Percentiles rank a stretch among this genome's conserved stretches.
Conservation (phyloP, 75 land plant genomes). For the Picea sitchensis region DNA sequence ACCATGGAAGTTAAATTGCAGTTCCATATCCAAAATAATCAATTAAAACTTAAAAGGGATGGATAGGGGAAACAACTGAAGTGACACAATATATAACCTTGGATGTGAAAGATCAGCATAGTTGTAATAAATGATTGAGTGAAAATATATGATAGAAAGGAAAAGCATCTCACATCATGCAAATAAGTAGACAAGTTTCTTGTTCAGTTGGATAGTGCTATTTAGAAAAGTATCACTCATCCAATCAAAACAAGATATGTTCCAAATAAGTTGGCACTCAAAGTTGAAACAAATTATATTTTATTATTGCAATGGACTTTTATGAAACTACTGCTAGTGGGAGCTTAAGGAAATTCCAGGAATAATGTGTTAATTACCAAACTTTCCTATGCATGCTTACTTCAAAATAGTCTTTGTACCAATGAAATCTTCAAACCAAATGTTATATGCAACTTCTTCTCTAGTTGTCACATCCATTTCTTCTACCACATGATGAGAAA, state of each 20-base stretch:
- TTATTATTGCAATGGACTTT: neutral
- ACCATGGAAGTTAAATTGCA: neutral
- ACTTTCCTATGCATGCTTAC: conserved; percentile 1
- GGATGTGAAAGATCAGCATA: neutral
- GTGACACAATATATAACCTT: neutral
- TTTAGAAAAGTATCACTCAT: neutral
- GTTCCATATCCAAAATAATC: too few species aligned
- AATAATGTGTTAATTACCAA: too few species aligned
- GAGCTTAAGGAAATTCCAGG: neutral
- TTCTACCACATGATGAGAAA: conserved; percentile 42
- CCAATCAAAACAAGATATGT: too few species aligned
- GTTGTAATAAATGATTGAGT: neutral
- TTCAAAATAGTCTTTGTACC: conserved; percentile 38
- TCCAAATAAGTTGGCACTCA: too few species aligned
- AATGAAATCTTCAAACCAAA: conserved; percentile 46
- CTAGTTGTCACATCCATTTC: conserved; percentile 52
- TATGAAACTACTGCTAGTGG: neutral
- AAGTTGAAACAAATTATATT: neutral
- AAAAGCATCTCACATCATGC: too few species aligned
- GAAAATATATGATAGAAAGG: too few species aligned
- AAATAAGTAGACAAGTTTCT: neutral
- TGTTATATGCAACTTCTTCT: conserved; percentile 43
- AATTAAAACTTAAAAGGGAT: too few species aligned
- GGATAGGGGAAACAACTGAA: neutral
- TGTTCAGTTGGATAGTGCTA: neutral